Conservation (phyloP, 805 yeast species). For the Candida piceae region DNA sequence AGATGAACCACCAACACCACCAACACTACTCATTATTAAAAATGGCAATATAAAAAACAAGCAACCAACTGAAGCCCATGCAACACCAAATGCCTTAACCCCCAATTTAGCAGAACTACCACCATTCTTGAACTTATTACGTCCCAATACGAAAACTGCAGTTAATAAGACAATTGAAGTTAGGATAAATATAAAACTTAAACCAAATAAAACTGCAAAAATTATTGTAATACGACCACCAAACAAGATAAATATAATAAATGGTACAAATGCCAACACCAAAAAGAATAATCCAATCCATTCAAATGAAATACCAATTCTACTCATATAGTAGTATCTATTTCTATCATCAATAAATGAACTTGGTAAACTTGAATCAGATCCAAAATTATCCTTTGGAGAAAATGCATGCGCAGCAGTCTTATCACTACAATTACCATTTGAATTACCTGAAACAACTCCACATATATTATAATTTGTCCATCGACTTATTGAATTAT, state of each 20-base stretch:
- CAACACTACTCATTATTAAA: neutral
- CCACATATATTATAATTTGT: conserved; percentile 65
- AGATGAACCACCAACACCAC: neutral
- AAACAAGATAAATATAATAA: conserved; percentile 12
- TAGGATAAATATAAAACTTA: conserved; percentile 40
- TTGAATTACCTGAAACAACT: conserved; percentile 36
- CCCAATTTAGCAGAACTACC: conserved; percentile 43
- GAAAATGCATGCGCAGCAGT: conserved; percentile 82
- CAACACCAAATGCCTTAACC: conserved; percentile 48
- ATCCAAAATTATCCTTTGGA: conserved; percentile 68
- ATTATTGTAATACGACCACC: neutral
- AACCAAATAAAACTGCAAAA: conserved; percentile 14
- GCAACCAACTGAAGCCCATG: conserved; percentile 50
- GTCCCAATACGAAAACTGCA: conserved; percentile 51
- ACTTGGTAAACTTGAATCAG: conserved; percentile 43
- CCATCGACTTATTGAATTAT: conserved; percentile 60
- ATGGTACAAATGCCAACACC: conserved; percentile 40
- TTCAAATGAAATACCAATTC: conserved; percentile 64
- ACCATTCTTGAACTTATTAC: conserved; percentile 38
- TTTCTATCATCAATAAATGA: conserved; percentile 44
- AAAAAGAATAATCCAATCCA: conserved; percentile 53
- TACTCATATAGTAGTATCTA: conserved; percentile 59
- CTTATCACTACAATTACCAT: conserved; percentile 46
- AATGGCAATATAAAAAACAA: conserved; percentile 10
- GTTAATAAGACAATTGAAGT: conserved; percentile 47